Evolutionary conservation across 345 rosid species (phyloP), one percentile per base, ranked within the genome.

Genomic region (Sonneratia caseolaris): DNA sequence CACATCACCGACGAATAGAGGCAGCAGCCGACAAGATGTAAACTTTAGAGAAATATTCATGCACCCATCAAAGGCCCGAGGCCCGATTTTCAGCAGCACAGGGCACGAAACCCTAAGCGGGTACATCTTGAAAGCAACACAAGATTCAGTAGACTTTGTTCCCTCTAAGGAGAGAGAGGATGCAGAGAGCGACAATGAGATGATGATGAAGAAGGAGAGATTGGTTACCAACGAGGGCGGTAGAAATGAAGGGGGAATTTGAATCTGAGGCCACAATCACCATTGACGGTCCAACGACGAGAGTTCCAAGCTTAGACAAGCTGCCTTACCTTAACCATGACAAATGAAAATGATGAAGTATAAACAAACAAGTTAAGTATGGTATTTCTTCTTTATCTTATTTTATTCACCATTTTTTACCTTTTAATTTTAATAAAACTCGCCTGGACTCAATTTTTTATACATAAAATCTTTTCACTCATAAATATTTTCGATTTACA

Each of bases 181-280:
- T 1, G 22, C 3, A 15, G 59, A 19, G 22, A 19, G 22, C 43
- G 59, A 3, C 19, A 40, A 15, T 42, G 36, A 22, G 24, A 40
- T 14, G 57, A 9, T 16, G 42, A 27, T 10, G 37, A 18, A 19
- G 38, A 18, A 49, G 74, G 14, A 56, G 27, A 45, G 40, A 51
- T 37, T 22, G 68, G 15, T 64, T 59, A 64, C 74, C 74, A 16
- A 27, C 45, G 37, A 59, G 68, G 27, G 59, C 68, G 13, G 74
- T 45, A 38, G 56, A 15, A 37, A 56, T n/a, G 64, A n/a, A 57
- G 53, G 68, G 51, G 15, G 57, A 64, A 71, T 71, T 64, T 71
- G 74, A 71, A 71, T 71, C 74, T 64, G 74, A 71, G 68, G 56
- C 57, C 68, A 62, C 74, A 36, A 71, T 64, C 68, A 71, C 66